A percentile compares a stretch with the other conserved stretches of the same genome.
Conservation (phyloP, 2,329 filamentous ascomycete genomes). For the Colletotrichum lini region DNA sequence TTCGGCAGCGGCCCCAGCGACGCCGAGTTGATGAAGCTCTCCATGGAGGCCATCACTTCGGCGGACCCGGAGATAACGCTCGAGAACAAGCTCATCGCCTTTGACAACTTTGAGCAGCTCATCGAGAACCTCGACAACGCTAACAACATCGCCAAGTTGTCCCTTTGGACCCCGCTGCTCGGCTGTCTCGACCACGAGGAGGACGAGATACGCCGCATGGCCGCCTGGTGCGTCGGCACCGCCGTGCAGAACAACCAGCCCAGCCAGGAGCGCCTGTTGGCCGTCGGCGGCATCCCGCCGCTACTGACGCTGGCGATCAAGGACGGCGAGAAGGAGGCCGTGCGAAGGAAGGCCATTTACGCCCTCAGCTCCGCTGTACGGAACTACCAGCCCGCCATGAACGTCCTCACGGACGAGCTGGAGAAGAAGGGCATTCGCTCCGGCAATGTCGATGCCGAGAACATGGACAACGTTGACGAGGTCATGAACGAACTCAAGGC, state of each 20-base stretch:
- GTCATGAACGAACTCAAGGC: conserved; percentile 77
- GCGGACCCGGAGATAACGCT: conserved; percentile 73
- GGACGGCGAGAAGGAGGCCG: conserved; percentile 71
- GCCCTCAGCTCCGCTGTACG: conserved; percentile 88
- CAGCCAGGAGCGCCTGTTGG: conserved; percentile 80
- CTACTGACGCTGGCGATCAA: conserved; percentile 77
- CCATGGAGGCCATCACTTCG: conserved; percentile 82
- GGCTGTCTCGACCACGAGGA: conserved; percentile 77
- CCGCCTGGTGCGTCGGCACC: conserved; percentile 94
- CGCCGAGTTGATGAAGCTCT: conserved; percentile 89
- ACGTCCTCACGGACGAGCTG: conserved; percentile 75
- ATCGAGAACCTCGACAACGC: conserved; percentile 96
- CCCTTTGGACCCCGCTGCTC: conserved; percentile 87
- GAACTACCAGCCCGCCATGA: conserved; percentile 90
- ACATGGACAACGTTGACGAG: conserved; percentile 89
- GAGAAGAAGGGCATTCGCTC: conserved; percentile 68
- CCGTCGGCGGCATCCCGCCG: conserved; percentile 76
- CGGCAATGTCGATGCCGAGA: conserved; percentile 79
- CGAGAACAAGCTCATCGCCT: conserved; percentile 84
- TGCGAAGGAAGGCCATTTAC: conserved; percentile 89
- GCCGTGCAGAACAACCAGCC: conserved; percentile 96
- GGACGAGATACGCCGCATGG: conserved; percentile 82
- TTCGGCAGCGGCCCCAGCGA: conserved; percentile 90
- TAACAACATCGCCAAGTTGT: conserved; percentile 87
- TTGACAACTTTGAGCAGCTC: conserved; percentile 95